phyloP scores from a whole-genome alignment of 2,329 filamentous ascomycete genomes.

The Pseudonectria foliicola region DNA sequence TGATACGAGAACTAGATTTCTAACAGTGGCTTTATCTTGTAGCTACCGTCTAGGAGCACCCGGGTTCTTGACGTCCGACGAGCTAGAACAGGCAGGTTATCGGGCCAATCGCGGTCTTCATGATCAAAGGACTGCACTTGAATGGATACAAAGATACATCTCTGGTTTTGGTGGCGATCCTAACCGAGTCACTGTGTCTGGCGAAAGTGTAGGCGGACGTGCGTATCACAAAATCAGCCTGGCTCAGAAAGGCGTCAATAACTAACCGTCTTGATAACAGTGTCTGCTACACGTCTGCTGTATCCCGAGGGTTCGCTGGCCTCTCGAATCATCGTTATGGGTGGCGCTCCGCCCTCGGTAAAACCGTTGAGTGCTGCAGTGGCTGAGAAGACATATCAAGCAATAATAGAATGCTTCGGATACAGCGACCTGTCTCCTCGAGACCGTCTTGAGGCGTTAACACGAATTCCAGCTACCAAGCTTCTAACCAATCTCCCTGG shows the following conservation, averaged over 20 bases:
- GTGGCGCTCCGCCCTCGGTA: constrained; percentile 2
- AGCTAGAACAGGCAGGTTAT: constrained; percentile 2
- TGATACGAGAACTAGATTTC: not conserved
- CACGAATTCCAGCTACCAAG: no score
- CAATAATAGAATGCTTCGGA: not conserved
- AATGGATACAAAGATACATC: constrained; percentile 12
- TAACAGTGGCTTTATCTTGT: not conserved
- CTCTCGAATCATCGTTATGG: constrained; percentile 1
- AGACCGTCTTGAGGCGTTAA: no score
- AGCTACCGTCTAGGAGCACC: constrained; percentile 4
- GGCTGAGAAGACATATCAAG: not conserved
- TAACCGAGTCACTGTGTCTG: constrained; percentile 8
- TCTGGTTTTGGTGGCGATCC: constrained; percentile 9
- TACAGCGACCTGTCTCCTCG: not conserved
- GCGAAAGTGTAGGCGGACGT: constrained; percentile 13
- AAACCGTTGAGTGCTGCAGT: not conserved
- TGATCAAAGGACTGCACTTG: constrained; percentile 10
- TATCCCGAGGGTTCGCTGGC: constrained; percentile 1
- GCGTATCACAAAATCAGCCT: not conserved
- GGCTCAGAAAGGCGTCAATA: not conserved
- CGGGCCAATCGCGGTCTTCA: constrained; percentile 11
- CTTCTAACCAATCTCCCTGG: no score
- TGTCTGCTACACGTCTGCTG: no score
- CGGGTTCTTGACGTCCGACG: constrained; percentile 9
- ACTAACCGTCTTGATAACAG: no score